Percentiles rank a stretch among this genome's conserved stretches.
Evolutionary conservation across 345 rosid species (phyloP).

Genomic region (Citrus trifoliata): DNA sequence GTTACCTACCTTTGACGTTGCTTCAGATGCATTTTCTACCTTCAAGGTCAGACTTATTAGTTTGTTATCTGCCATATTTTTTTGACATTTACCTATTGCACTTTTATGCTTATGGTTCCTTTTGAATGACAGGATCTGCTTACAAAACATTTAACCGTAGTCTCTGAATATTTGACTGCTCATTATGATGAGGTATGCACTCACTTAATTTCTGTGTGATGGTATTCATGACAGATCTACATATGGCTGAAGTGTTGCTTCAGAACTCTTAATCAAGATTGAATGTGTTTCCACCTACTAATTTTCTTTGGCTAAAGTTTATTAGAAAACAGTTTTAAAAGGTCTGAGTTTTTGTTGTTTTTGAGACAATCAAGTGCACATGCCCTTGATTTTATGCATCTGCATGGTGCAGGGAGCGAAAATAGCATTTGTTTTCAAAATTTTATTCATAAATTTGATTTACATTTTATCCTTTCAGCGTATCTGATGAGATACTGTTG

Average conservation of each 20-base stretch:
- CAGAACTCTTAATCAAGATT: background rate
- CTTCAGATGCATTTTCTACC: conserved; percentile 97
- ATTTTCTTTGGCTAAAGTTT: conserved; percentile 5
- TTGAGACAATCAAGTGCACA: background rate
- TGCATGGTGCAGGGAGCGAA: conserved; percentile 1
- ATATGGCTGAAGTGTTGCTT: conserved; percentile 1
- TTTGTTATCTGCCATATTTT: conserved; percentile 10
- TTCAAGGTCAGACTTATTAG: conserved; percentile 66
- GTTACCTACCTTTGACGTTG: conserved; percentile 87
- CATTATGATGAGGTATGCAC: conserved; percentile 82
- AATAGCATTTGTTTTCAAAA: background rate
- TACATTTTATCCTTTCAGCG: conserved; percentile 4
- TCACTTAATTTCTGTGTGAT: background rate
- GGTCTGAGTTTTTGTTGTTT: conserved; percentile 1
- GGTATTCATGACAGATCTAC: background rate
- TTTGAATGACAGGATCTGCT: conserved; percentile 73
- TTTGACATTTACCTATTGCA: conserved; percentile 8
- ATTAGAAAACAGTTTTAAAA: background rate
- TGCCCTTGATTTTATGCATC: background rate
- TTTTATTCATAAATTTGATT: conserved; percentile 1
- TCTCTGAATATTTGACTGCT: conserved; percentile 71
- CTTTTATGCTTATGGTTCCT: conserved; percentile 4
- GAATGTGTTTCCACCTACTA: background rate
- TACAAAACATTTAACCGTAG: conserved; percentile 70
- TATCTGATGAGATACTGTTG: conserved; percentile 25